Percentiles rank a stretch among this genome's conserved stretches.
Conservation (phyloP, 2,329 filamentous ascomycete genomes). For the Cladobotryum protrusum region DNA sequence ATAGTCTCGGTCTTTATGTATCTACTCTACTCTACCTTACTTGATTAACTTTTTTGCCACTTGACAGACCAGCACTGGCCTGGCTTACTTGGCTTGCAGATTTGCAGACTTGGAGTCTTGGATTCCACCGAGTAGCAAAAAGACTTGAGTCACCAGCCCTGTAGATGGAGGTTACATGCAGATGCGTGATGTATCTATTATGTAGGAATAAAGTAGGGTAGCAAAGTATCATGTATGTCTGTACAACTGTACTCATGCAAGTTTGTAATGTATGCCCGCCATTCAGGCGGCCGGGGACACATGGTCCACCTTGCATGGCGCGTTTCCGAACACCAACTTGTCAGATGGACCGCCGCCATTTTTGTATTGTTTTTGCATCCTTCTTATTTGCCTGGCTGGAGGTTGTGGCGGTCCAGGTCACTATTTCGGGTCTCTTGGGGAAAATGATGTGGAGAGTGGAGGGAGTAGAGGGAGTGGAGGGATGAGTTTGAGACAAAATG, state of each 20-base stretch:
- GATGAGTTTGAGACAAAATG: background rate
- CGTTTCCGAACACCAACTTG: conserved; percentile 2
- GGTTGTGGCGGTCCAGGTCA: no score
- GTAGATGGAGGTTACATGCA: conserved; percentile 13
- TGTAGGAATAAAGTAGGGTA: background rate
- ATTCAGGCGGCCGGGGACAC: conserved; percentile 17
- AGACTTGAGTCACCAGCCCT: background rate
- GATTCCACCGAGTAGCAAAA: no score
- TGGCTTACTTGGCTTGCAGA: no score
- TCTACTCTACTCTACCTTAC: no score
- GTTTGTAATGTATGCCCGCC: background rate
- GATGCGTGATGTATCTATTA: background rate
- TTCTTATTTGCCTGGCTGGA: background rate
- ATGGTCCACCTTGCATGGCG: conserved; percentile 11
- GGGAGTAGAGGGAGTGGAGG: background rate
- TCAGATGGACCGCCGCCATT: conserved; percentile 9
- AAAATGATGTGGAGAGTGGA: background rate
- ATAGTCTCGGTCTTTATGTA: no score
- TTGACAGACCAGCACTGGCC: background rate
- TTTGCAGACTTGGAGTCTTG: no score
- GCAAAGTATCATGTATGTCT: background rate
- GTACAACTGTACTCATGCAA: conserved; percentile 4
- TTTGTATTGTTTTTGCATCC: no score
- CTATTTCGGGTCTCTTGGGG: no score
- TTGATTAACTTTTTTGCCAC: no score